phyloP scores from a whole-genome alignment of 495 filamentous ascomycete species.

The Penicillium odoratum region DNA sequence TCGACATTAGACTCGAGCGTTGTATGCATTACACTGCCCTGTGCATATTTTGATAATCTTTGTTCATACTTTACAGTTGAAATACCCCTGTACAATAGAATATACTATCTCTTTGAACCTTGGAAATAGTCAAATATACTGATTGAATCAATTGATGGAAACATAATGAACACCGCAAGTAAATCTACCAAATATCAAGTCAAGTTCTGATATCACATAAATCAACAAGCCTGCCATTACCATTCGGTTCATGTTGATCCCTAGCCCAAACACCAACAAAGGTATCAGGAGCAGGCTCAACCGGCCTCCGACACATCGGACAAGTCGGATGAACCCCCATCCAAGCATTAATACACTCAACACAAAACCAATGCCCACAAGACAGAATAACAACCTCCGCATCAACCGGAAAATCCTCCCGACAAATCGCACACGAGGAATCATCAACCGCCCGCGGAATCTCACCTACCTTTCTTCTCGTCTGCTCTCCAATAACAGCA shows the following conservation, averaged over 20 bases:
- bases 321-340: background rate
- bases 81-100: background rate
- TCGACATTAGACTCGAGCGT: background rate
- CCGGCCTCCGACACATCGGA: background rate
- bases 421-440: background rate
- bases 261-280: too few relatives aligned
- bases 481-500: too few relatives aligned
- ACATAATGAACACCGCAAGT: too few relatives aligned
- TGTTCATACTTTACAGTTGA: background rate
- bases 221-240: too few relatives aligned
- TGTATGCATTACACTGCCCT: background rate
- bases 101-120: too few relatives aligned
- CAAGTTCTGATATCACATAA: too few relatives aligned
- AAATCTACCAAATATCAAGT: too few relatives aligned
- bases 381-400: background rate
- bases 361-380: constrained; percentile 4
- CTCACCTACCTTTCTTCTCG: background rate
- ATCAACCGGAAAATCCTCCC: background rate
- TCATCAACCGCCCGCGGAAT: background rate
- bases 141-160: background rate
- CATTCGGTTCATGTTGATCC: too few relatives aligned
- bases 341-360: background rate
- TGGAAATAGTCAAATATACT: background rate
- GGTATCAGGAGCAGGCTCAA: too few relatives aligned
- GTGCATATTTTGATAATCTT: background rate